A percentile compares a stretch with the other conserved stretches of the same genome.
These are phyloP conservation scores for Ceratobasidium sp. DNA, from an alignment of 1,284 basidiomycete species.

Conservation along the genomic window DNA sequence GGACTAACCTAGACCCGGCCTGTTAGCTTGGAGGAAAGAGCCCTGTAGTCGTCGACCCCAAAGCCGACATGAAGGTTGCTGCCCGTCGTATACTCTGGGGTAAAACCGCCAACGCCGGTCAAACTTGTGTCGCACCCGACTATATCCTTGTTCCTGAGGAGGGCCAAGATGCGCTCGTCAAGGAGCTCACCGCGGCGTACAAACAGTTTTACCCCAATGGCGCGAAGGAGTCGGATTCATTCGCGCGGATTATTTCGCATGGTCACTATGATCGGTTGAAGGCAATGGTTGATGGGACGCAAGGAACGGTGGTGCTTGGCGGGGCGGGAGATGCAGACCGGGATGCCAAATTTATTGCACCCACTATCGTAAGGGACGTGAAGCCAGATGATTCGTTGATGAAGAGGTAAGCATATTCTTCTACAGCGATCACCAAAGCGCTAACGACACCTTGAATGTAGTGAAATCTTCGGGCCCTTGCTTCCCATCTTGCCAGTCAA, in stretches of 20 bases:
- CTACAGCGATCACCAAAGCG: neutral
- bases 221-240: slow-evolving; percentile 60
- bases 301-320: slow-evolving; percentile 67
- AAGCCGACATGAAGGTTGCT: slow-evolving; percentile 69
- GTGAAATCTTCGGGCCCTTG: slow-evolving; percentile 78
- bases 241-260: slow-evolving; percentile 64
- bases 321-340: slow-evolving; percentile 62
- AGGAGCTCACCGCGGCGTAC: slow-evolving; percentile 64
- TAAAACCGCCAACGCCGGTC: slow-evolving; percentile 81
- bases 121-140: slow-evolving; percentile 77
- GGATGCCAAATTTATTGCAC: slow-evolving; percentile 60
- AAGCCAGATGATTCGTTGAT: slow-evolving; percentile 67
- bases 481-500: slow-evolving; percentile 74
- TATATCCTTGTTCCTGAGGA: slow-evolving; percentile 69
- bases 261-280: slow-evolving; percentile 67
- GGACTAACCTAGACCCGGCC: neutral
- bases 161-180: slow-evolving; percentile 67
- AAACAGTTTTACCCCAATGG: slow-evolving; percentile 59
- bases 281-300: slow-evolving; percentile 58
- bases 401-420: slow-evolving; percentile 61
- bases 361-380: slow-evolving; percentile 66
- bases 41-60: slow-evolving; percentile 83
- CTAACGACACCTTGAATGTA: slow-evolving; percentile 50
- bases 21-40: slow-evolving; percentile 81
- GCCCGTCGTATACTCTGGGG: slow-evolving; percentile 83